Base-by-base conservation (phyloP, 768 basidiomycete species). In the Lactarius pseudohatsudake region DNA sequence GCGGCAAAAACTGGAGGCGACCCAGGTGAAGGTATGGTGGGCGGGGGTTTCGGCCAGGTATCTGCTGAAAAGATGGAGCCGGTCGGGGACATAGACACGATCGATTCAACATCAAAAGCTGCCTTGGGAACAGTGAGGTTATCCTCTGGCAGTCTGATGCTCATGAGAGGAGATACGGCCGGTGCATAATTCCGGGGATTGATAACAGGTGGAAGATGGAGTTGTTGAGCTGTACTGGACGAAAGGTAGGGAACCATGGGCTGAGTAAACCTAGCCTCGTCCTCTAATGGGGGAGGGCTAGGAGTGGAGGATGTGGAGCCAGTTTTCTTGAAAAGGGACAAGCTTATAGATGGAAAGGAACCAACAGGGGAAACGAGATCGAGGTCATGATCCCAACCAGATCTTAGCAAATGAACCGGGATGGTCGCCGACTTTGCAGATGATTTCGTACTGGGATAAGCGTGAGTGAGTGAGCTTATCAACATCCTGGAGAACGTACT, bases 321-420 rank as follows among this genome's bases (percentile, higher is more conserved):
- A 16, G 54, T 22, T 30, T 59, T 62, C 45, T 58, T 64, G 34
- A 64, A 69, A n/a, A 26, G 43, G 22, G 59, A 61, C 43, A 53
- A 57, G 45, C 53, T 41, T 28, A 59, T 64, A 4, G 63, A 58
- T 26, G 56, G 64, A 41, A 62, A 30, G 20, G 70, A 64, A 11
- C 50, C 40, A 55, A 41, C 26, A 2, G 62, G 57, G 28, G 62
- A 72, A 13, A 18, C 47, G 38, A 60, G 41, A 30, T 72, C 64
- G 36, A 71, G 64, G 41, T 61, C 62, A 15, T 61, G 50, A 59
- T 68, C 68, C 70, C 70, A 70, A 36, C 68, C 70, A 56, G 70
- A 69, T 32, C 61, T 69, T 18, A 70, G 55, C 16, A 64, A 62
- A 47, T 70, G 64, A 50, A 69, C 53, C 26, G 70, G 68, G 43